Evolutionary conservation across 176 grass and related monocot genomes (phyloP).

Genomic region (Avena sativa): DNA sequence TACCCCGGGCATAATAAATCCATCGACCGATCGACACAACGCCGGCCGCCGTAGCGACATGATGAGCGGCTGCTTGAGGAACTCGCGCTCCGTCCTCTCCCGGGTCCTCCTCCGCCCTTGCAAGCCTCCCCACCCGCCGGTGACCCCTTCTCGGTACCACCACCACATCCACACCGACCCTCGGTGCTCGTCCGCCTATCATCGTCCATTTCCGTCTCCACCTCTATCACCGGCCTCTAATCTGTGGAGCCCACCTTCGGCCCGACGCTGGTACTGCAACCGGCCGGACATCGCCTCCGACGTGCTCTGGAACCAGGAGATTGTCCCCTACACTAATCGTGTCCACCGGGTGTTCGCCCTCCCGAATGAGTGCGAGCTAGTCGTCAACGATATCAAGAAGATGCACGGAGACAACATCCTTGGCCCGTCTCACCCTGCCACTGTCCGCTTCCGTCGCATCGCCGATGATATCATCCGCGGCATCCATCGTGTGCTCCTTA

Average conservation of each 20-base stretch:
- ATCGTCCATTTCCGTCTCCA: background rate
- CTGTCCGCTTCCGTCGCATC: background rate
- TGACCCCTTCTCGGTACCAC: background rate
- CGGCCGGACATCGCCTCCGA: background rate
- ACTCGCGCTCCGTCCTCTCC: background rate
- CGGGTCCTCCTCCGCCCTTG: too few relatives aligned
- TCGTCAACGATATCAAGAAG: background rate
- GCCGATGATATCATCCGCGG: background rate
- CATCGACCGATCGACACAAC: background rate
- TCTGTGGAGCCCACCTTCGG: background rate
- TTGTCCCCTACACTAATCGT: background rate
- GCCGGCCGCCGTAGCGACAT: background rate
- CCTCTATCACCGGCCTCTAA: background rate
- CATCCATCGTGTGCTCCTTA: background rate
- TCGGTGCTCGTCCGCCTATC: background rate
- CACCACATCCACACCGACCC: background rate
- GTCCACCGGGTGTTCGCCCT: background rate
- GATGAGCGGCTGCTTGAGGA: background rate
- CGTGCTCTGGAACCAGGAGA: background rate
- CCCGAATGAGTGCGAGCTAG: background rate
- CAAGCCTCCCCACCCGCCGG: too few relatives aligned
- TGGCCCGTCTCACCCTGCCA: background rate
- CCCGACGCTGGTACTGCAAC: background rate
- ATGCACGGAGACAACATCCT: background rate
- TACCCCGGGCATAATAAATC: too few relatives aligned